Base-by-base conservation (phyloP, 305 asterid species). In the Fraxinus paxiana region DNA sequence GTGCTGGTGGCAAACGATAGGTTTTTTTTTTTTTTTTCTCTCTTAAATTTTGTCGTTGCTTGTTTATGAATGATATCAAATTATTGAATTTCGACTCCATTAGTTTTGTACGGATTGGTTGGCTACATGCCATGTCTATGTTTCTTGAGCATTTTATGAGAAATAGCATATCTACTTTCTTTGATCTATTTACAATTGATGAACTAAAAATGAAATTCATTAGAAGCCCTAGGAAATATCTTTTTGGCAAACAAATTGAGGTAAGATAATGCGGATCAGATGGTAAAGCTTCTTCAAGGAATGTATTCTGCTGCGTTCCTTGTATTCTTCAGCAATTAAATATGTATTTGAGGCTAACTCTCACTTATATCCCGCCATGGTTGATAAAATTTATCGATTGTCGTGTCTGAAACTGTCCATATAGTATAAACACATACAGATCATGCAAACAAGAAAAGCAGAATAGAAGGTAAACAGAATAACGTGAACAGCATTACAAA, bases 1-100 rank as follows among this genome's bases (percentile, higher is more conserved):
- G 79, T 20, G 79, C 71, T 2, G 78, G 83, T 79, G 83, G 86
- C 51, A 83, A 73, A 69, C 59, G 79, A 65, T 76, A 31, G 71
- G 4, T 17, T 22, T 34, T 26, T 37, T 7, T 17, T 22, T 34
- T 26, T 37, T 1, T 26, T 2, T 9, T 0, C 0, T 43, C 35
- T 73, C 35, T 83, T 46, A 9, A 51, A 70, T 73, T 35, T 69
- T 73, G 34, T 18, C 13, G 31, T 43, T 31, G 15, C 35, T 4
- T 67, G 34, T 33, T 41, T 24, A 76, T 69, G 63, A 46, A 28
- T 71, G 38, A 33, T n/a, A 26, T 72, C n/a, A 12, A 2, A 72
- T 12, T 18, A 2, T 8, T 56, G 65, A 35, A 2, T 35, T 17
- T 33, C 37, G 0, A 67, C 18, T 1, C 73, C 3, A 24, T 24